A percentile compares a stretch with the other conserved stretches of the same genome.
Evolutionary conservation across 495 filamentous ascomycete species (phyloP).

Genomic region (Aspergillus steynii): DNA sequence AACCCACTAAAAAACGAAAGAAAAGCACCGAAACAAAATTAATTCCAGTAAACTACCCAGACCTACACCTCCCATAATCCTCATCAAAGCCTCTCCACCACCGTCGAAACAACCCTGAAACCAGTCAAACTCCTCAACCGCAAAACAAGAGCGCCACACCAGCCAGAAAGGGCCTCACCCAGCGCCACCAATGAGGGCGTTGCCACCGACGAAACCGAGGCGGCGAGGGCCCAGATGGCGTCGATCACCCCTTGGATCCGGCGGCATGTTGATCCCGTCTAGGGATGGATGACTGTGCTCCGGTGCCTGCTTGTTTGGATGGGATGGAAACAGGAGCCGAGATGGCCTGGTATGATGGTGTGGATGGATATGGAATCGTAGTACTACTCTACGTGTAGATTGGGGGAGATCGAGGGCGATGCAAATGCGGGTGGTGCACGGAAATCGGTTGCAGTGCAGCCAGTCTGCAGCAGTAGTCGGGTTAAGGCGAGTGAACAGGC

Average conservation of each 20-base stretch:
- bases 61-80: too few relatives aligned
- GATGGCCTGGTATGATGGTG: not conserved
- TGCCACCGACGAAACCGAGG: not conserved
- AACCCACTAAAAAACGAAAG: too few relatives aligned
- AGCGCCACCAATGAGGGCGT: not conserved
- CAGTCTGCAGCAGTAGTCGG: not conserved
- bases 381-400: too few relatives aligned
- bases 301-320: not conserved
- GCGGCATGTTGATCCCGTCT: not conserved
- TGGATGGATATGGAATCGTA: not conserved
- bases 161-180: not conserved
- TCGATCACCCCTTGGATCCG: not conserved
- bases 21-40: too few relatives aligned
- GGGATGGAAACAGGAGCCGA: not conserved
- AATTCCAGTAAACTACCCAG: too few relatives aligned
- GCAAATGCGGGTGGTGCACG: not conserved
- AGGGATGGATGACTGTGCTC: constrained; percentile 2
- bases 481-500: too few relatives aligned
- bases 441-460: not conserved
- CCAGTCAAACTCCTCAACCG: not conserved
- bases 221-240: not conserved
- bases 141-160: not conserved
- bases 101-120: not conserved
- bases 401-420: too few relatives aligned
- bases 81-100: not conserved